Evolutionary conservation across 176 grass and related monocot species (phyloP), one percentile per base, ranked within the genome.

Genomic region (Oryza meridionalis): DNA sequence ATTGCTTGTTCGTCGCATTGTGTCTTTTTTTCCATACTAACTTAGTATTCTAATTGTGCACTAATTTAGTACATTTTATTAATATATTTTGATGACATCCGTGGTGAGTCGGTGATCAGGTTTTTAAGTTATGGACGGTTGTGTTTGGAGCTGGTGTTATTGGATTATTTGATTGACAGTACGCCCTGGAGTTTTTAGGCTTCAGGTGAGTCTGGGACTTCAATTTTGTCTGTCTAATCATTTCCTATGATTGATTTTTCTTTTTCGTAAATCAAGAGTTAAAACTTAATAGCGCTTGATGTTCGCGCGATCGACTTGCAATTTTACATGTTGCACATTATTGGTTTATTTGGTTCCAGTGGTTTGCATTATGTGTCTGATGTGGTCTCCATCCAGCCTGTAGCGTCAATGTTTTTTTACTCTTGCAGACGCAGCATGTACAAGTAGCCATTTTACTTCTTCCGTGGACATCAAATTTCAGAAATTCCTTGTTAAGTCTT

Each of bases 271-370:
- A 35, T 26, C 7, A 13, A 43, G 31, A 47, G 11, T 71, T 64
- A 70, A 62, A 37, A 14, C 26, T 72, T 63, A 11, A 47, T 73
- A 22, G 32, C 0, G 6, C 70, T 35, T 19, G 12, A 58, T 10
- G 13, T 26, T 40, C 62, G 67, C 16, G 11, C 33, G 24, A 21
- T 32, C 46, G 14, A 16, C n/a, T 24, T 17, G 14, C 61, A 8
- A 44, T 43, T 59, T 14, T 73, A 49, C 40, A 73, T 46, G 42
- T 83, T 75, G 25, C 19, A 73, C 14, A 29, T 86, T 7, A 66
- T 33, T 69, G 10, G 38, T 40, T 40, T 7, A 8, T 40, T 40
- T 40, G 38, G 0, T 27, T 66, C 77, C 16, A 74, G 49, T 55
- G 21, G 8, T 77, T 26, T 19, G 15, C 26, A 12, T 67, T 9